Conservation (phyloP, 139 green algal species). For the Chlamydomonas applanata region DNA sequence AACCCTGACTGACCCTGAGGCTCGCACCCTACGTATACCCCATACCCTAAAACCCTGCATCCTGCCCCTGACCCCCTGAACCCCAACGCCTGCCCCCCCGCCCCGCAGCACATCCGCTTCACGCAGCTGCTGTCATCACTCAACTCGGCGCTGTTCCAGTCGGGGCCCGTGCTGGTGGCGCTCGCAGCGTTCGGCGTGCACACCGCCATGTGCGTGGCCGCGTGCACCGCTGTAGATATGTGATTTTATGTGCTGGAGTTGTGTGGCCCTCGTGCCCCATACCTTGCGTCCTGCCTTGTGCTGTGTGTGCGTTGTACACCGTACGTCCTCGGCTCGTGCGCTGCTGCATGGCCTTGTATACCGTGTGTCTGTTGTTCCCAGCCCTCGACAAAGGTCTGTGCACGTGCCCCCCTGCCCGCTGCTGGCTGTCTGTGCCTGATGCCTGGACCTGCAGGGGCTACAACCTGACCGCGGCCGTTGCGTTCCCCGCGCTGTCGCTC, state of each 20-base stretch:
- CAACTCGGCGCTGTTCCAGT: slow-evolving; percentile 5
- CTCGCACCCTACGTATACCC: no score
- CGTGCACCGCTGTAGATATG: neutral
- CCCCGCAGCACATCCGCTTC: slow-evolving; percentile 8
- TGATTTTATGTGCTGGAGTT: neutral
- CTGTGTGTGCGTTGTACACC: neutral
- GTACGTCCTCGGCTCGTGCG: neutral
- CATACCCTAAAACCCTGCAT: no score
- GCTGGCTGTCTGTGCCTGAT: no score
- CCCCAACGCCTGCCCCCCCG: no score
- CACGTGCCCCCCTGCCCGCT: neutral
- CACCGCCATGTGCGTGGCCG: slow-evolving; percentile 20
- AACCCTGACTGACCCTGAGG: no score
- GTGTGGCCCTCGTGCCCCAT: neutral
- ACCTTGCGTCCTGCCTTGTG: neutral
- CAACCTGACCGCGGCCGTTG: slow-evolving; percentile 67
- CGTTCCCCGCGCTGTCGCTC: slow-evolving; percentile 79
- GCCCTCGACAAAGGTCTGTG: neutral
- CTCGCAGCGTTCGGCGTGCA: slow-evolving; percentile 67
- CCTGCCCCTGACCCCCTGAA: no score
- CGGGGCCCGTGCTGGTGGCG: slow-evolving; percentile 28
- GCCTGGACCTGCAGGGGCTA: slow-evolving; percentile 36
- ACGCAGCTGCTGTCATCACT: slow-evolving; percentile 33
- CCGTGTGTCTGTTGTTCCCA: neutral
- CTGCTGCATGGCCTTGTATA: neutral